These are phyloP conservation scores for Xylariaceae sp. DNA, from an alignment of 2,329 filamentous ascomycete genomes.

Conservation along the genomic window DNA sequence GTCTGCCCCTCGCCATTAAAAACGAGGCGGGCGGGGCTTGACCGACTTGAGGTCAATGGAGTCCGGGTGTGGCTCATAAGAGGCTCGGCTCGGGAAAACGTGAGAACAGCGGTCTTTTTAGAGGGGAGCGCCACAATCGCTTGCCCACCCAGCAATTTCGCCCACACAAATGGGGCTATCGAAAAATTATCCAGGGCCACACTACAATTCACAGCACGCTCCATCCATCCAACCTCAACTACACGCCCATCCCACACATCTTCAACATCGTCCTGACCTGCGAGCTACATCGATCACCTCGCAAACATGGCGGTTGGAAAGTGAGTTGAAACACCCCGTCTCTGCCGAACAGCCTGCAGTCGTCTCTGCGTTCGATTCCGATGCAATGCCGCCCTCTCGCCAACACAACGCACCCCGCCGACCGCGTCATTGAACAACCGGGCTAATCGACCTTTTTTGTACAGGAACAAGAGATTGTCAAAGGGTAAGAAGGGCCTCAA, in stretches of 20 bases:
- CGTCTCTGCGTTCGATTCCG: constrained; percentile 11
- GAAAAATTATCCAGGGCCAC: constrained; percentile 28
- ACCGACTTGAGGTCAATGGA: too few species aligned
- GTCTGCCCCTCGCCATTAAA: too few species aligned
- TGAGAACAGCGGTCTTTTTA: neutral
- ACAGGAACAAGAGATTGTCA: constrained; percentile 99
- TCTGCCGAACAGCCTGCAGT: constrained; percentile 5
- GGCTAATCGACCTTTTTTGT: constrained; percentile 28
- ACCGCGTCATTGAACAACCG: constrained; percentile 13
- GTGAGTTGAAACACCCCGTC: constrained; percentile 40
- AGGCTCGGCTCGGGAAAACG: constrained; percentile 7
- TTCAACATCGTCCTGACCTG: constrained; percentile 31
- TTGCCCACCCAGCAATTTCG: constrained; percentile 23
- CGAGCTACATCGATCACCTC: constrained; percentile 42
- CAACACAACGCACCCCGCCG: constrained; percentile 19
- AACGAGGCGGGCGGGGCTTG: too few species aligned
- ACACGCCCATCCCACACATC: constrained; percentile 25
- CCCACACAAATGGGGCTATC: constrained; percentile 27
- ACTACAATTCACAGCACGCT: constrained; percentile 29
- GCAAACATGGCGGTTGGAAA: constrained; percentile 82
- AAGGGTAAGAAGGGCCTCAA: constrained; percentile 99
- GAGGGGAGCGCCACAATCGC: constrained; percentile 16
- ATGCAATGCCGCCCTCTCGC: constrained; percentile 6
- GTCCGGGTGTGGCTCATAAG: constrained; percentile 11
- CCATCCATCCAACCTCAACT: constrained; percentile 27